Conservation (phyloP, 805 yeast species). For the Saturnispora dispora region DNA sequence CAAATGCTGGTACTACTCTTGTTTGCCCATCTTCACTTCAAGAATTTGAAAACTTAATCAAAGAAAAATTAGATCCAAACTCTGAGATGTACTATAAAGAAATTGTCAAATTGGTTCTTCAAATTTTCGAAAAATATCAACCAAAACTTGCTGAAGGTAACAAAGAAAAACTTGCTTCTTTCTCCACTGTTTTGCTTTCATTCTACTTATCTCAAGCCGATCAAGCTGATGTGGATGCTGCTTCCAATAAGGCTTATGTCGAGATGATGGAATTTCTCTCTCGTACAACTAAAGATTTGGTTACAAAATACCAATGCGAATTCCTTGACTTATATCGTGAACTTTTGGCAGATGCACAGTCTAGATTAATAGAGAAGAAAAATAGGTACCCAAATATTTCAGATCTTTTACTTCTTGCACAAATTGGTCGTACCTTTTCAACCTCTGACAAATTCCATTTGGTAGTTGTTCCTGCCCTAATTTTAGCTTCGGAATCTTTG, state of each 20-base stretch:
- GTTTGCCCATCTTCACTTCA: conserved; percentile 43
- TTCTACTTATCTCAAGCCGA: conserved; percentile 47
- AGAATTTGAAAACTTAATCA: conserved; percentile 31
- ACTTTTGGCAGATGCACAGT: conserved; percentile 47
- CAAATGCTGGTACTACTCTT: conserved; percentile 12
- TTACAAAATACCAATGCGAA: conserved; percentile 55
- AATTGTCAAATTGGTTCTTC: conserved; percentile 40
- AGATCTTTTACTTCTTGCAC: conserved; percentile 58
- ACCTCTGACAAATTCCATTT: conserved; percentile 94
- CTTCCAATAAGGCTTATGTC: conserved; percentile 21
- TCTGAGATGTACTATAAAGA: conserved; percentile 30
- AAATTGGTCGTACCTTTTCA: conserved; percentile 75
- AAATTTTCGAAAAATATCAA: conserved; percentile 52
- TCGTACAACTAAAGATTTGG: conserved; percentile 42
- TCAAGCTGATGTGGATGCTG: conserved; percentile 16
- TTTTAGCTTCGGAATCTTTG: conserved; percentile 64
- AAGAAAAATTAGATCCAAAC: background rate
- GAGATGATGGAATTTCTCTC: conserved; percentile 31
- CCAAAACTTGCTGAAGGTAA: conserved; percentile 79
- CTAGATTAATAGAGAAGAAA: conserved; percentile 31
- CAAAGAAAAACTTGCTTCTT: conserved; percentile 57
- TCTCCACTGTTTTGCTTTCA: conserved; percentile 54
- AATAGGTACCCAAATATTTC: conserved; percentile 30
- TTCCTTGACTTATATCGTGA: conserved; percentile 56
- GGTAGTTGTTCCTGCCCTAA: conserved; percentile 74